phyloP scores from a whole-genome alignment of 805 yeast genomes.

The Yarrowia porcina region DNA sequence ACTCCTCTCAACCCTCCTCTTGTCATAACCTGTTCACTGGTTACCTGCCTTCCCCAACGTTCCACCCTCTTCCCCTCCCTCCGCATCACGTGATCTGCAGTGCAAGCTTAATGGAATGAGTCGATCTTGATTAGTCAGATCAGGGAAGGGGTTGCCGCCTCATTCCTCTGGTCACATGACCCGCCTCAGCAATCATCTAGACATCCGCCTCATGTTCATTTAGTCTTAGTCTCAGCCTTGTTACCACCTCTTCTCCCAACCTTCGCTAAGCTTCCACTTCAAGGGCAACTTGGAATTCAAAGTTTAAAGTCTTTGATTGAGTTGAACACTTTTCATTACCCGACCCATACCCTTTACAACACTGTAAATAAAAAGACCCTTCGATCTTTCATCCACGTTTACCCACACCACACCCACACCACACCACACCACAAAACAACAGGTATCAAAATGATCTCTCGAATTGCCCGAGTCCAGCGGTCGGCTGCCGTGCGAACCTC shows the following conservation, averaged over 20 bases:
- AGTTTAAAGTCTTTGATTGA: too few relatives aligned
- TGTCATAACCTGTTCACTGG: too few relatives aligned
- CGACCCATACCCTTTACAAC: too few relatives aligned
- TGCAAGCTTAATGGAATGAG: neutral
- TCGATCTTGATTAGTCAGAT: too few relatives aligned
- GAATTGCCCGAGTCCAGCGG: conserved; percentile 17
- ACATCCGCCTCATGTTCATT: neutral
- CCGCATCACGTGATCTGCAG: neutral
- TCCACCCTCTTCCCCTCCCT: neutral
- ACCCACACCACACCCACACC: neutral
- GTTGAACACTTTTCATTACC: too few relatives aligned
- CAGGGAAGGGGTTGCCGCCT: too few relatives aligned
- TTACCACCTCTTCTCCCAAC: neutral
- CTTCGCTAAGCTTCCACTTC: conserved; percentile 23
- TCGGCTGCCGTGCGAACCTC: conserved; percentile 28
- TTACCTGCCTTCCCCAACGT: neutral
- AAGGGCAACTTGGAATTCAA: neutral
- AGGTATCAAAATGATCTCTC: conserved; percentile 8
- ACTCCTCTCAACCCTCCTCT: too few relatives aligned
- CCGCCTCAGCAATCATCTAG: too few relatives aligned
- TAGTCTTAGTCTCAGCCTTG: neutral
- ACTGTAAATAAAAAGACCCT: too few relatives aligned
- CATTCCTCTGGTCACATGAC: too few relatives aligned
- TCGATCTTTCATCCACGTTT: too few relatives aligned
- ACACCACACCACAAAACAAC: too few relatives aligned